Percentiles rank a stretch among this genome's conserved stretches.
Evolutionary conservation across 2,329 filamentous ascomycete genomes (phyloP).

Genomic region (Lachnellula cervina): DNA sequence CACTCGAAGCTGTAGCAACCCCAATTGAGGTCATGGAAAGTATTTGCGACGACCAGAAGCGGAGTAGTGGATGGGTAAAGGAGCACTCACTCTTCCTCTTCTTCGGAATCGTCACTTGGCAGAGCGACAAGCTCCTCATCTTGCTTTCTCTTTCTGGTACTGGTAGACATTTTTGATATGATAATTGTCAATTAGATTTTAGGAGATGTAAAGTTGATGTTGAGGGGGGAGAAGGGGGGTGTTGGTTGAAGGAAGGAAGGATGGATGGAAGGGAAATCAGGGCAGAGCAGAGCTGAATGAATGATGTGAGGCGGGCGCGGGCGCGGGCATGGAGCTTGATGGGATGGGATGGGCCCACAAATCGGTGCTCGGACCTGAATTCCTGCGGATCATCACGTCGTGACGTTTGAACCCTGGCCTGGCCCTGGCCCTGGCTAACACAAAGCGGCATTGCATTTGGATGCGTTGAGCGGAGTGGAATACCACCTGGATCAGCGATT

Average conservation of each 20-base stretch:
- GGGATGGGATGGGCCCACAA: too few species aligned
- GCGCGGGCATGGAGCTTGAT: not conserved
- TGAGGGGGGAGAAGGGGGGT: not conserved
- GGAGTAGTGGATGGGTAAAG: not conserved
- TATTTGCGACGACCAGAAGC: not conserved
- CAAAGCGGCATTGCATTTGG: not conserved
- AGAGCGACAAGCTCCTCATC: constrained; percentile 30
- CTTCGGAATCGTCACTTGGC: constrained; percentile 27
- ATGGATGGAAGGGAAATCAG: not conserved
- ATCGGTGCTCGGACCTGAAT: too few species aligned
- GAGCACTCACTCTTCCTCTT: constrained; percentile 28
- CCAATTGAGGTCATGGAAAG: constrained; percentile 5
- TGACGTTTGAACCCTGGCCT: not conserved
- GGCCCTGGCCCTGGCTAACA: not conserved
- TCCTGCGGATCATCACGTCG: too few species aligned
- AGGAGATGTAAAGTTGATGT: not conserved
- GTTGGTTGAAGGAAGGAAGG: not conserved
- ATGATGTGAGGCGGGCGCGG: not conserved
- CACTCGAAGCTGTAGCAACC: constrained; percentile 6
- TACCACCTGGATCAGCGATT: too few species aligned
- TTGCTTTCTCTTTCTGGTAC: constrained; percentile 27
- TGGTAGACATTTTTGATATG: constrained; percentile 14
- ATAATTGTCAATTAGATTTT: not conserved
- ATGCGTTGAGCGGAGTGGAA: too few species aligned
- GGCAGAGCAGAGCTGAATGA: not conserved